Conservation (phyloP, 148 eudicot species). For the Rhododendron ferrugineum region DNA sequence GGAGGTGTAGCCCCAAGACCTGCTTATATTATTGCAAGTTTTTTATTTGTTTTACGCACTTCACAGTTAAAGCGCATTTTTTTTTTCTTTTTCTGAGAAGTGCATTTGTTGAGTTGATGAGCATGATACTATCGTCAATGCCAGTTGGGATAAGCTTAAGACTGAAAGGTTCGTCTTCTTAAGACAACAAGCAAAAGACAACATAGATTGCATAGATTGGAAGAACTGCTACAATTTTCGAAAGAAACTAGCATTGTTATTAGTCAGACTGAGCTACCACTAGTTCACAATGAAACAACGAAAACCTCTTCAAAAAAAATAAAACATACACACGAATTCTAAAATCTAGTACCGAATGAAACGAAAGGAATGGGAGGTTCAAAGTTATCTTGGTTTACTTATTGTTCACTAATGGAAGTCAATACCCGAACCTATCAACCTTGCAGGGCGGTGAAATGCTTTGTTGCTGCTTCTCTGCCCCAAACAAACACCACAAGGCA, state of each 20-base stretch:
- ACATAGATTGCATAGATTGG: slow-evolving; percentile 1
- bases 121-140: neutral
- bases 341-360: neutral
- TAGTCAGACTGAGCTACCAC: slow-evolving; percentile 7
- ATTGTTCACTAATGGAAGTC: slow-evolving; percentile 38
- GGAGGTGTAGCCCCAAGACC: neutral
- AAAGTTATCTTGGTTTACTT: slow-evolving; percentile 16
- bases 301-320: slow-evolving; percentile 10
- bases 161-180: neutral
- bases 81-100: neutral
- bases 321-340: slow-evolving; percentile 2
- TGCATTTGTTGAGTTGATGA: neutral
- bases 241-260: slow-evolving; percentile 5
- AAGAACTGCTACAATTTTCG: neutral
- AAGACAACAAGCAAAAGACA: neutral
- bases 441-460: slow-evolving; percentile 31
- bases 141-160: neutral
- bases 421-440: slow-evolving; percentile 93
- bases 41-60: too few species aligned
- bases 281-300: neutral
- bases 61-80: neutral
- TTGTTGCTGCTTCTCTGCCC: slow-evolving; percentile 1
- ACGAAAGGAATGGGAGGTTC: slow-evolving; percentile 8
- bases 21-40: neutral
- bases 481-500: slow-evolving; percentile 32